Percentiles rank a stretch among this genome's conserved stretches.
Conservation (phyloP, 2,329 filamentous ascomycete genomes). For the Rhinocladiella mackenziei region DNA sequence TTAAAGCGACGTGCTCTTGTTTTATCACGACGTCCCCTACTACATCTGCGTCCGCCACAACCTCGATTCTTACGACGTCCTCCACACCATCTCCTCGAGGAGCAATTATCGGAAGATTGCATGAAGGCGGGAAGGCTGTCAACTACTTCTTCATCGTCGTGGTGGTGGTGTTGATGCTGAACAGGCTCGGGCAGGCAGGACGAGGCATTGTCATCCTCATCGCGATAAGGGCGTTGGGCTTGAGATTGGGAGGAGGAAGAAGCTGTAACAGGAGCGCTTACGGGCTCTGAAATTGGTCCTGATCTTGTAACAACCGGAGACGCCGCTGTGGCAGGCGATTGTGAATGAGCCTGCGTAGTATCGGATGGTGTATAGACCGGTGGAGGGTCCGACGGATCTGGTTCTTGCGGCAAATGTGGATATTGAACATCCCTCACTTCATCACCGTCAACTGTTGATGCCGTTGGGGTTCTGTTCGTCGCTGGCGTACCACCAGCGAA, state of each 20-base stretch:
- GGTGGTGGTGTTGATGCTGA: conserved; percentile 5
- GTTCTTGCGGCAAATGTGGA: conserved; percentile 8
- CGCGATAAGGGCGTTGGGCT: conserved; percentile 8
- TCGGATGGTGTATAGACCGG: conserved; percentile 25
- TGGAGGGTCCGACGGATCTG: conserved; percentile 23
- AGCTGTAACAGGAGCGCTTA: conserved; percentile 18
- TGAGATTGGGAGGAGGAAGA: conserved; percentile 7
- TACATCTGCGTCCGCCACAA: conserved; percentile 9
- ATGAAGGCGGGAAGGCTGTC: conserved; percentile 3
- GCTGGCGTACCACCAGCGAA: conserved; percentile 21
- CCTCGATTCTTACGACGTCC: conserved; percentile 9
- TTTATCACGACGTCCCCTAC: conserved; percentile 5
- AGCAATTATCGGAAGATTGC: background rate
- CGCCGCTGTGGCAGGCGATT: conserved; percentile 8
- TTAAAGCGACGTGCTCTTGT: conserved; percentile 20
- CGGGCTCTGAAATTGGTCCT: conserved; percentile 12
- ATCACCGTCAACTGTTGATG: conserved; percentile 19
- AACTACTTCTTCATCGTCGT: conserved; percentile 2
- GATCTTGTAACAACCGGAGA: conserved; percentile 17
- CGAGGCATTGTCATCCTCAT: conserved; percentile 15
- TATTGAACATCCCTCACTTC: conserved; percentile 13
- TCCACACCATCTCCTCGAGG: conserved; percentile 9
- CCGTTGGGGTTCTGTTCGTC: conserved; percentile 18
- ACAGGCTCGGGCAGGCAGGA: conserved; percentile 12
- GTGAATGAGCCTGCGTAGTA: conserved; percentile 9